A percentile compares a stretch with the other conserved stretches of the same genome.
Evolutionary conservation across 2,329 filamentous ascomycete genomes (phyloP).

Genomic region (Trichoderma sp.): DNA sequence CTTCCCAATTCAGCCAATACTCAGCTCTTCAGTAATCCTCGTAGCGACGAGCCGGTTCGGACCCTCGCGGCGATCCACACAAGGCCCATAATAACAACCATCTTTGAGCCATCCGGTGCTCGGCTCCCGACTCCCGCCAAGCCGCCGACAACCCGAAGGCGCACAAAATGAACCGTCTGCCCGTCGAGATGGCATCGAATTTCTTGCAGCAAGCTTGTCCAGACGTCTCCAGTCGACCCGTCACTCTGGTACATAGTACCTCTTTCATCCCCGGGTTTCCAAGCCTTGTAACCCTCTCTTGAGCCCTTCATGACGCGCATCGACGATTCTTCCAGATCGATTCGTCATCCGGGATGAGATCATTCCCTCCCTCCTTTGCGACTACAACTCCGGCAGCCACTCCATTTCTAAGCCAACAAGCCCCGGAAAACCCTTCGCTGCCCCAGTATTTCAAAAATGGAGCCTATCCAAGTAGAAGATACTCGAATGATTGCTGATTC

Average conservation of each 20-base stretch:
- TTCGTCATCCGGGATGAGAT: conserved; percentile 17
- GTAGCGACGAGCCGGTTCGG: conserved; percentile 16
- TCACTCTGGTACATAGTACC: background rate
- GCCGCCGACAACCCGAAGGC: conserved; percentile 16
- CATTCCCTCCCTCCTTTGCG: conserved; percentile 10
- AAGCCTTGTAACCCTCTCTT: background rate
- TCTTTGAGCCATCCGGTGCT: background rate
- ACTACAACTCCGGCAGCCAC: conserved; percentile 10
- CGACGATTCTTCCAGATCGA: conserved; percentile 13
- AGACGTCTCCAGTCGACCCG: background rate
- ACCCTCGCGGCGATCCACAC: conserved; percentile 6
- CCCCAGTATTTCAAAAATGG: conserved; percentile 16
- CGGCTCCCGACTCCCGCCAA: conserved; percentile 14
- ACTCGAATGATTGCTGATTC: background rate
- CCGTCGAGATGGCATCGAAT: conserved; percentile 11
- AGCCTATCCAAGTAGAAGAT: conserved; percentile 5
- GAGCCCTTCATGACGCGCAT: background rate
- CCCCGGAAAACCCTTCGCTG: conserved; percentile 18
- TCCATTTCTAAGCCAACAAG: conserved; percentile 15
- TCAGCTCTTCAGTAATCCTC: background rate
- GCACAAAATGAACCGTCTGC: background rate
- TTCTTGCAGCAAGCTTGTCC: background rate
- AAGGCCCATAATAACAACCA: background rate
- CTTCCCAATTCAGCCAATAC: background rate
- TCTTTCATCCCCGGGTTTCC: background rate